Evolutionary conservation across 2,329 filamentous ascomycete species (phyloP).

Genomic region (Paramyrothecium roridum): DNA sequence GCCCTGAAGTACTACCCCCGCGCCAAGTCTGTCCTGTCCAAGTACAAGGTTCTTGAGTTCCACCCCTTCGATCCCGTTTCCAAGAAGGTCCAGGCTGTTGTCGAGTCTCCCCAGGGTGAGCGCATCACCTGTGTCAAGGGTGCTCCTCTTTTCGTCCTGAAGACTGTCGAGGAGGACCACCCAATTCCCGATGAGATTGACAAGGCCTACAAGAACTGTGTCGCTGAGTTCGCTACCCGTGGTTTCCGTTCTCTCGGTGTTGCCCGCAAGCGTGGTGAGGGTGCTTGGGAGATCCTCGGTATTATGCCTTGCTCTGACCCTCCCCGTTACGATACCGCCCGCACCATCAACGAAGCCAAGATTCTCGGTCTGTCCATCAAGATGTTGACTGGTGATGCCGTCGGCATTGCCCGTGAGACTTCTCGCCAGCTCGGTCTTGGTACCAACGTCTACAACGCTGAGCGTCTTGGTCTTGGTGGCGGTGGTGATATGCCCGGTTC

Average conservation of each 20-base stretch:
- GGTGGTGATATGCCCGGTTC: slow-evolving; percentile 92
- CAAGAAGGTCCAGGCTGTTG: slow-evolving; percentile 85
- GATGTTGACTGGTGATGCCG: slow-evolving; percentile 94
- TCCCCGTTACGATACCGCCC: slow-evolving; percentile 84
- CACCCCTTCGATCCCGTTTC: slow-evolving; percentile 88
- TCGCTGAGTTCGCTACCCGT: slow-evolving; percentile 86
- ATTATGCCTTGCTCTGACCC: slow-evolving; percentile 95
- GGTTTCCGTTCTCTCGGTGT: slow-evolving; percentile 93
- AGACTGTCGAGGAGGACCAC: slow-evolving; percentile 83
- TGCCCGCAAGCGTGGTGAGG: slow-evolving; percentile 80
- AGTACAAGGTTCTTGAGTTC: slow-evolving; percentile 84
- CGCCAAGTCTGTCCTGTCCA: slow-evolving; percentile 75
- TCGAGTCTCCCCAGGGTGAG: slow-evolving; percentile 80
- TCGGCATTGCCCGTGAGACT: slow-evolving; percentile 89
- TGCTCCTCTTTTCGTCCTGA: slow-evolving; percentile 82
- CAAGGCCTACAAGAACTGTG: slow-evolving; percentile 86
- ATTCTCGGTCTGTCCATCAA: slow-evolving; percentile 85
- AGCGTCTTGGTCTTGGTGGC: slow-evolving; percentile 84
- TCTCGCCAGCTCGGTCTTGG: slow-evolving; percentile 88
- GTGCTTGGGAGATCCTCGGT: slow-evolving; percentile 85
- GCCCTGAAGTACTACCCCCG: slow-evolving; percentile 77
- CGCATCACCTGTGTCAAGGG: slow-evolving; percentile 88
- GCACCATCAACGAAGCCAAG: slow-evolving; percentile 89
- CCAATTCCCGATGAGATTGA: slow-evolving; percentile 73
- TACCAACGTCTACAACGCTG: slow-evolving; percentile 91